A percentile compares a stretch with the other conserved stretches of the same genome.
These are phyloP conservation scores for Camellia sinensis DNA, from an alignment of 148 eudicot species.

Conservation along the genomic window DNA sequence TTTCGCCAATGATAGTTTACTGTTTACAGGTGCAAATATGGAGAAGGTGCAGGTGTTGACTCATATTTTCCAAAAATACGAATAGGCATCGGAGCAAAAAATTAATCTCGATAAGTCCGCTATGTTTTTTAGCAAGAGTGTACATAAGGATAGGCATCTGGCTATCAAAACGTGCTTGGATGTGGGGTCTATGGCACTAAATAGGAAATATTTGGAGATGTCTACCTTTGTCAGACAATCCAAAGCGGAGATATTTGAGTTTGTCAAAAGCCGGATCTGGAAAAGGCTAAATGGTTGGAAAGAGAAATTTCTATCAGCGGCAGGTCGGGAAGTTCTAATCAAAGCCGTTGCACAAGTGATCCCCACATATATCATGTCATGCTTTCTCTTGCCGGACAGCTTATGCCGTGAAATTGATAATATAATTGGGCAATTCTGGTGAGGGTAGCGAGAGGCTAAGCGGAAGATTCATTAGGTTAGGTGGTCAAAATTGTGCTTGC, in stretches of 20 bases:
- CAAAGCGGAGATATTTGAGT: background rate
- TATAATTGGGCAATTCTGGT: background rate
- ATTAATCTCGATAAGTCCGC: too few species aligned
- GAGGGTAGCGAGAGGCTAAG: background rate
- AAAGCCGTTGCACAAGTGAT: background rate
- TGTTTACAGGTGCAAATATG: background rate
- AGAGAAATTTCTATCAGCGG: background rate
- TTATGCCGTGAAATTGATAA: background rate
- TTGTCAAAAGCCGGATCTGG: background rate
- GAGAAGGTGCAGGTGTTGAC: background rate
- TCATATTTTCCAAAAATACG: background rate
- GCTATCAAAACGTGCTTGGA: too few species aligned
- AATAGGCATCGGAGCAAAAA: background rate
- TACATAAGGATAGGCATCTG: too few species aligned
- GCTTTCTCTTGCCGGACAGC: background rate
- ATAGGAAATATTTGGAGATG: background rate
- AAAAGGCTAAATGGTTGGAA: background rate
- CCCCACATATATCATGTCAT: background rate
- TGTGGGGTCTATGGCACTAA: too few species aligned
- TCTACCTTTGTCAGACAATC: background rate
- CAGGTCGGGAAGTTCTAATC: background rate
- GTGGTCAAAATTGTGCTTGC: background rate
- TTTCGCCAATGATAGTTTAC: background rate
- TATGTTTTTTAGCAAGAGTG: too few species aligned
- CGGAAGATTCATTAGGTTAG: background rate